These are phyloP conservation scores for Obba rivulosa DNA, from an alignment of 768 basidiomycete species.

Conservation along the genomic window DNA sequence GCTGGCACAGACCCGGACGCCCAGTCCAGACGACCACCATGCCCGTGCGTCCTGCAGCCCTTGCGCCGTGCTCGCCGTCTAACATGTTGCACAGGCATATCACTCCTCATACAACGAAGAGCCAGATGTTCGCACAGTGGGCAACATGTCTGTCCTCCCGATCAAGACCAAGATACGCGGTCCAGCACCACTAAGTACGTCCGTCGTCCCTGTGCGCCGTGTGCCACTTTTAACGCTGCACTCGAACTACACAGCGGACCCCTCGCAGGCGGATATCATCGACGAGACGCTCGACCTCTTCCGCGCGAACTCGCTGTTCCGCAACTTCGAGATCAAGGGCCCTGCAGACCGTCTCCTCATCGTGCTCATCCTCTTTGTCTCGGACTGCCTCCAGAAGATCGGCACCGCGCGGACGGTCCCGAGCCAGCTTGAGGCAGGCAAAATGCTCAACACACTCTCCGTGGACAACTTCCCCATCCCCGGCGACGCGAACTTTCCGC, in stretches of 20 bases:
- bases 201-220: constrained; percentile 9
- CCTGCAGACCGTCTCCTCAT: constrained; percentile 94
- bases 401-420: constrained; percentile 64
- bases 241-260: constrained; percentile 57
- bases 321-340: constrained; percentile 99
- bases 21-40: constrained; percentile 9
- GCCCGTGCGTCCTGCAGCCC: constrained; percentile 13
- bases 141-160: constrained; percentile 86
- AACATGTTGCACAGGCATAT: constrained; percentile 63
- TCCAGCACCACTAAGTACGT: constrained; percentile 76
- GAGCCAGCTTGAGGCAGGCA: constrained; percentile 79
- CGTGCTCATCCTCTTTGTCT: constrained; percentile 95
- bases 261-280: constrained; percentile 78
- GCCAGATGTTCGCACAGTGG: constrained; percentile 74
- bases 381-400: constrained; percentile 92
- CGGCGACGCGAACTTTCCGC: constrained; percentile 90
- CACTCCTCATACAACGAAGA: constrained; percentile 92
- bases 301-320: constrained; percentile 97
- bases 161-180: constrained; percentile 91
- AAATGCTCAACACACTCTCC: constrained; percentile 84
- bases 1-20: too few relatives aligned
- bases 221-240: constrained; percentile 5
- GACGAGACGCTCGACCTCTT: constrained; percentile 97
- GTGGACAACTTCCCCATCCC: constrained; percentile 93
- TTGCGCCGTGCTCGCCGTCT: background rate